Base-by-base conservation (phyloP, 192 early-diverging fungal species). In the Podochytrium sp. region DNA sequence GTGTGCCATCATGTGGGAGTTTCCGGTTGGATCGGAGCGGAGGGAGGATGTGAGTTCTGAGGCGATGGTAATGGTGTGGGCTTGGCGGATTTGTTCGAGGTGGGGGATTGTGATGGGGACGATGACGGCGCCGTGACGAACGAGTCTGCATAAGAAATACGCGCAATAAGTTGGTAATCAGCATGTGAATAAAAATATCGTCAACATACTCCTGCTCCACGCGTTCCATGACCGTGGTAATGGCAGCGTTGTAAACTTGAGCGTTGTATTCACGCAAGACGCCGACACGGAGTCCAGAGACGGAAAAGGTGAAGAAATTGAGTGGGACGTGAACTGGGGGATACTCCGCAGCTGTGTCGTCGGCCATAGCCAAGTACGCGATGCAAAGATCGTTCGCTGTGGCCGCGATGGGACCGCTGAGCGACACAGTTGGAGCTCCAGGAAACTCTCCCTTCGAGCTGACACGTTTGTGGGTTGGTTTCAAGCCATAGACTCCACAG, bases 401-500 rank as follows among this genome's bases (percentile, higher is more conserved):
- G 16, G 87, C 83, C 0, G 87, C 89, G 51, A 94, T 86, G 3
- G 93, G 93, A 16, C 93, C 93, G 18, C 80, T 76, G 34, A 86
- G 80, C 0, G 83, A 86, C 29, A 90, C 79, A 2, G 89, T 83
- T 23, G 83, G 85, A 14, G 79, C 84, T 34, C 91, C 57, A 1
- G 82, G 81, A 41, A 70, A 80, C n/a, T 80, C 83, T 23, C 91
- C 91, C 1, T 38, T 41, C n/a, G 57, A 62, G 12, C 89, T 86
- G 27, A 92, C 65, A 35, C 92, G 81, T n/a, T 83, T 88, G 39
- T 80, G 81, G 10, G 92, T 94, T 0, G 91, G 83, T 55, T 94
- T 94, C 40, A 94, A 73, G 6, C 91, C 92, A 76, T 86, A 94
- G 23, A 92, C 65, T 25, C 92, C 92, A 79, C 87, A 91, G 69